Evolutionary conservation across 2,329 filamentous ascomycete species (phyloP).

Genomic region (Lachnellula arida): DNA sequence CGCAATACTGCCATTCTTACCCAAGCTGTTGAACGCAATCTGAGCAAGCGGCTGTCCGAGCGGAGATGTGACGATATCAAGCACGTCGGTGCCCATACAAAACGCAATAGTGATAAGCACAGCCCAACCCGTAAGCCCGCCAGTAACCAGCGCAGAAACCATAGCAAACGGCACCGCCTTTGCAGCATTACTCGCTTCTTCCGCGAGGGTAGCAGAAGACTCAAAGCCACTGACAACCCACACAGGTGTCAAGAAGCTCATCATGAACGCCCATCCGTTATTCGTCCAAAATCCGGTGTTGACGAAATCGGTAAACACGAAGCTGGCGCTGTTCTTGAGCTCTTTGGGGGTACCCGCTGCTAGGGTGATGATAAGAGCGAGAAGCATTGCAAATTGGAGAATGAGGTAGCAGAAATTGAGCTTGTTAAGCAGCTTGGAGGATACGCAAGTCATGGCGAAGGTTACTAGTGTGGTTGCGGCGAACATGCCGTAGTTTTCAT

Average conservation of each 20-base stretch:
- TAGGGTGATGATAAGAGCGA: slow-evolving; percentile 28
- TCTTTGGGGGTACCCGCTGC: slow-evolving; percentile 27
- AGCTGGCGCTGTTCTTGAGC: slow-evolving; percentile 25
- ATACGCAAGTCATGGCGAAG: slow-evolving; percentile 31
- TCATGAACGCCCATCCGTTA: slow-evolving; percentile 32
- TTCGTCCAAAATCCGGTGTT: slow-evolving; percentile 30
- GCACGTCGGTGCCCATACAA: slow-evolving; percentile 46
- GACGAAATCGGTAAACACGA: slow-evolving; percentile 29
- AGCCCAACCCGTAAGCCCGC: slow-evolving; percentile 44
- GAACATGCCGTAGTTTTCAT: slow-evolving; percentile 32
- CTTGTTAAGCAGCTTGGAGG: slow-evolving; percentile 24
- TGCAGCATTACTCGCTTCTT: slow-evolving; percentile 30
- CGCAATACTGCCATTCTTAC: slow-evolving; percentile 45
- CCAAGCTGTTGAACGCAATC: slow-evolving; percentile 54
- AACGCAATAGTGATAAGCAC: slow-evolving; percentile 55
- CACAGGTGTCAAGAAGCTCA: slow-evolving; percentile 29
- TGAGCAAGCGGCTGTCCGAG: slow-evolving; percentile 51
- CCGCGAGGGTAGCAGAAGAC: slow-evolving; percentile 29
- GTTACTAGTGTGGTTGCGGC: slow-evolving; percentile 27
- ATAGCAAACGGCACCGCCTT: slow-evolving; percentile 32
- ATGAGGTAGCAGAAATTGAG: slow-evolving; percentile 30
- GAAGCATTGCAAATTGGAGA: slow-evolving; percentile 29
- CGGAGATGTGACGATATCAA: slow-evolving; percentile 41
- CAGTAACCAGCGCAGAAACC: slow-evolving; percentile 28
- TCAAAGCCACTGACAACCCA: slow-evolving; percentile 34